A percentile compares a stretch with the other conserved stretches of the same genome.
Conservation (phyloP, 306 rosid species). For the Quercus cerris region DNA sequence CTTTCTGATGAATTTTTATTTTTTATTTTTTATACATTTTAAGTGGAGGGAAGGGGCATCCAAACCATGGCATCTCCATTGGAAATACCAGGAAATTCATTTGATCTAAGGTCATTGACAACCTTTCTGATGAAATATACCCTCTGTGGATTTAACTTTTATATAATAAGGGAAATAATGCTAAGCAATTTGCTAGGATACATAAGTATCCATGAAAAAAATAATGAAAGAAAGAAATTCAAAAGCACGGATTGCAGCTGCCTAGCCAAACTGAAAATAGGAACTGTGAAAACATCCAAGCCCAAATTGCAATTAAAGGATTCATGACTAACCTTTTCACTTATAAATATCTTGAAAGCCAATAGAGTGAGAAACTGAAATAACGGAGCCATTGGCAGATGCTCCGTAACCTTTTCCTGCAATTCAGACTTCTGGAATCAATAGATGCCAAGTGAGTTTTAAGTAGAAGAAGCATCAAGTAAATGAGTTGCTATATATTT, state of each 20-base stretch:
- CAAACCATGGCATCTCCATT: too few relatives aligned
- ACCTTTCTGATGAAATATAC: neutral
- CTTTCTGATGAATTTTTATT: neutral
- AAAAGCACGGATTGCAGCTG: neutral
- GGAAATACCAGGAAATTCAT: too few relatives aligned
- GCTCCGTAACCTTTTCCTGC: slow-evolving; percentile 60
- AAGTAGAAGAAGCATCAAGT: neutral
- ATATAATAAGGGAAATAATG: neutral
- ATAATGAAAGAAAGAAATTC: neutral
- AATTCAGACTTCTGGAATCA: slow-evolving; percentile 28
- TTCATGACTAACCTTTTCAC: slow-evolving; percentile 49
- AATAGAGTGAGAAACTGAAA: slow-evolving; percentile 71
- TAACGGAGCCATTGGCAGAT: slow-evolving; percentile 74
- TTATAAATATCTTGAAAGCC: slow-evolving; percentile 67
- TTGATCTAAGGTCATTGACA: neutral
- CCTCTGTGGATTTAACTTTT: too few relatives aligned
- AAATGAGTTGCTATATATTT: neutral
- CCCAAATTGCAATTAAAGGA: neutral
- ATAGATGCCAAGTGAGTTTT: slow-evolving; percentile 11
- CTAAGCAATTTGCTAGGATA: neutral
- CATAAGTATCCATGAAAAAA: neutral
- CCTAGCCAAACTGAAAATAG: neutral
- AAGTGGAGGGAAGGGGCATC: too few relatives aligned
- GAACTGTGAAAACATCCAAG: neutral
- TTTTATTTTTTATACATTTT: too few relatives aligned